Percentiles rank a stretch among this genome's conserved stretches.
phyloP scores from a whole-genome alignment of 2,329 filamentous ascomycete genomes.

The Sporothrix sp. region DNA sequence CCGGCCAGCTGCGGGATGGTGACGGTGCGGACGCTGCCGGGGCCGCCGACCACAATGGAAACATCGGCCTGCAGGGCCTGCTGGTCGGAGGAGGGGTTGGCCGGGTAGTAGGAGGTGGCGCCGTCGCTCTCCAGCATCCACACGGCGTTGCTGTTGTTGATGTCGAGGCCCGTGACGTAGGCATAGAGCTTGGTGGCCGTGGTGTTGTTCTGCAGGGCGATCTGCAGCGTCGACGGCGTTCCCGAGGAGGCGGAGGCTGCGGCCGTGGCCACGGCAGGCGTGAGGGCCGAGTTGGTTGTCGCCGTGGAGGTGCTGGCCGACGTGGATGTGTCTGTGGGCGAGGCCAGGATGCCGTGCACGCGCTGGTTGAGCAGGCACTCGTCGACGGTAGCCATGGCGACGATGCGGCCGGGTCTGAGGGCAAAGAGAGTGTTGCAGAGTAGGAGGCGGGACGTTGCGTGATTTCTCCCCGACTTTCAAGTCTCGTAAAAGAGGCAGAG shows the following conservation, averaged over 20 bases:
- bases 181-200: constrained; percentile 51
- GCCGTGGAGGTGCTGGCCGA: background rate
- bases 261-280: background rate
- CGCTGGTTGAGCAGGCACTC: constrained; percentile 21
- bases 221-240: constrained; percentile 37
- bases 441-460: too few species aligned
- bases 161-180: constrained; percentile 59
- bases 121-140: constrained; percentile 59
- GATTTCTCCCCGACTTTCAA: background rate
- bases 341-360: constrained; percentile 19
- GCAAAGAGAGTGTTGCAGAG: background rate
- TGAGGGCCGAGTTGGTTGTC: background rate
- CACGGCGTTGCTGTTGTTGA: constrained; percentile 49
- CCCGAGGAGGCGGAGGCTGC: background rate
- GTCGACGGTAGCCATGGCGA: constrained; percentile 22
- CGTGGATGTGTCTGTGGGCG: constrained; percentile 13
- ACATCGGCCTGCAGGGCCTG: constrained; percentile 46
- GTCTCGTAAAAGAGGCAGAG: constrained; percentile 1
- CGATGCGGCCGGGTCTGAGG: background rate
- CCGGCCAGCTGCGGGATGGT: constrained; percentile 62
- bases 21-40: constrained; percentile 49
- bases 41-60: constrained; percentile 52
- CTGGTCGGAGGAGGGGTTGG: constrained; percentile 42
- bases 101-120: constrained; percentile 53
- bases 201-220: constrained; percentile 58